A percentile compares a stretch with the other conserved stretches of the same genome.
Conservation (phyloP, 2,329 filamentous ascomycete species). For the Colletotrichum liriopes region DNA sequence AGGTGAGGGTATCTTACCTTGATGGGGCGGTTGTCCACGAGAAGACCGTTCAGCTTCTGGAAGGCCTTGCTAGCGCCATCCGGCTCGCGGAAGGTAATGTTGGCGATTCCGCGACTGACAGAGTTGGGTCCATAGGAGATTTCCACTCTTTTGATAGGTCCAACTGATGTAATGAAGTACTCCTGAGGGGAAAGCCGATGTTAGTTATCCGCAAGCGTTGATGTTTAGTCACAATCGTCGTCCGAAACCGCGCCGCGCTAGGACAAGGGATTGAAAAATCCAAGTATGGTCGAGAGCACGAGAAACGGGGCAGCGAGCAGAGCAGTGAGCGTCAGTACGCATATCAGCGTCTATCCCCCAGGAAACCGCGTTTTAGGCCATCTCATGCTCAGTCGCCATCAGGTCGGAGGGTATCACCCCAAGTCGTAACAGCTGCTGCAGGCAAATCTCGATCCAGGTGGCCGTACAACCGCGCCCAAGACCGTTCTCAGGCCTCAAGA, state of each 20-base stretch:
- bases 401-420: slow-evolving; percentile 41
- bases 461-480: background rate
- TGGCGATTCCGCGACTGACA: slow-evolving; percentile 91
- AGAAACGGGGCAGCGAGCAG: slow-evolving; percentile 50
- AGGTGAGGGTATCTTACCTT: slow-evolving; percentile 73
- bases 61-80: slow-evolving; percentile 90
- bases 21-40: slow-evolving; percentile 91
- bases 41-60: slow-evolving; percentile 86
- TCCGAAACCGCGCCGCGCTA: slow-evolving; percentile 45
- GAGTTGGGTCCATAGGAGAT: slow-evolving; percentile 95
- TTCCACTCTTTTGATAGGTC: slow-evolving; percentile 90
- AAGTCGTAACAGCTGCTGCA: slow-evolving; percentile 31
- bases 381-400: slow-evolving; percentile 33
- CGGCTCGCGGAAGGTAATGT: slow-evolving; percentile 86
- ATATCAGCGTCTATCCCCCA: slow-evolving; percentile 28
- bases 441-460: slow-evolving; percentile 17
- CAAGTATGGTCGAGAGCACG: slow-evolving; percentile 29
- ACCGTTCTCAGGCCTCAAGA: slow-evolving; percentile 2
- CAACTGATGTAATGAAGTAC: slow-evolving; percentile 92
- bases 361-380: background rate
- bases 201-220: slow-evolving; percentile 74
- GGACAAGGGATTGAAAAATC: slow-evolving; percentile 44
- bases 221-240: slow-evolving; percentile 50
- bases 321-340: slow-evolving; percentile 53
- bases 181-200: slow-evolving; percentile 82